Evolutionary conservation across 306 rosid genomes (phyloP).

Genomic region (Oemleria cerasiformis): DNA sequence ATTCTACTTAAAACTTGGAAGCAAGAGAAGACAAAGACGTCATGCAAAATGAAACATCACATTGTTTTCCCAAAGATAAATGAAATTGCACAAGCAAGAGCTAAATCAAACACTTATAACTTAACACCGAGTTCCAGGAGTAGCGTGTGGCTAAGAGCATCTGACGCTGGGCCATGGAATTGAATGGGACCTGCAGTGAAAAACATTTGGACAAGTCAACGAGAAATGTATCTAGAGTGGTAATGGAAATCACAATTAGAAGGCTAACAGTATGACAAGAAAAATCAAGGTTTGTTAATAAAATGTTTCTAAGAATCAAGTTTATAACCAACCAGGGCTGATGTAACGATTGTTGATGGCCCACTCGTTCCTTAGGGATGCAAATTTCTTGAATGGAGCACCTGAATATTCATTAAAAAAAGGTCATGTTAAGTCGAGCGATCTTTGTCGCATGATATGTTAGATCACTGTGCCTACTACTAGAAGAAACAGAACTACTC

Average conservation of each 20-base stretch:
- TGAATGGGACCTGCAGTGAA: conserved; percentile 83
- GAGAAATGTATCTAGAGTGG: neutral
- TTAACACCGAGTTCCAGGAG: conserved; percentile 70
- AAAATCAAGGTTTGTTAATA: neutral
- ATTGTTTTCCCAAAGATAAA: neutral
- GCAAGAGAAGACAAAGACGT: neutral
- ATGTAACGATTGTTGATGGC: conserved; percentile 79
- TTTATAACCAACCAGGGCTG: conserved; percentile 70
- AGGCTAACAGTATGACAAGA: neutral
- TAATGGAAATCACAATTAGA: neutral
- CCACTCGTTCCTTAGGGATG: conserved; percentile 82
- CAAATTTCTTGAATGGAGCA: conserved; percentile 94
- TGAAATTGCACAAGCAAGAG: conserved; percentile 18
- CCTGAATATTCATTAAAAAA: conserved; percentile 46
- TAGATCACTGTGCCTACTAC: neutral
- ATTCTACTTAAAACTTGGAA: conserved; percentile 12
- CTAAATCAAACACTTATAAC: conserved; percentile 27
- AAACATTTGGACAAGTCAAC: neutral
- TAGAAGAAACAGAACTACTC: neutral
- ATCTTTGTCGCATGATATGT: conserved; percentile 7
- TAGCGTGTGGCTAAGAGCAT: conserved; percentile 72
- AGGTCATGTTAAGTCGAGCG: conserved; percentile 16
- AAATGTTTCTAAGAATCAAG: neutral
- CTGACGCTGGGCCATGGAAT: conserved; percentile 71
- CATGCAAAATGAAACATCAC: conserved; percentile 14